Conservation (phyloP, 163 green algal genomes). For the Scenedesmus sp. region DNA sequence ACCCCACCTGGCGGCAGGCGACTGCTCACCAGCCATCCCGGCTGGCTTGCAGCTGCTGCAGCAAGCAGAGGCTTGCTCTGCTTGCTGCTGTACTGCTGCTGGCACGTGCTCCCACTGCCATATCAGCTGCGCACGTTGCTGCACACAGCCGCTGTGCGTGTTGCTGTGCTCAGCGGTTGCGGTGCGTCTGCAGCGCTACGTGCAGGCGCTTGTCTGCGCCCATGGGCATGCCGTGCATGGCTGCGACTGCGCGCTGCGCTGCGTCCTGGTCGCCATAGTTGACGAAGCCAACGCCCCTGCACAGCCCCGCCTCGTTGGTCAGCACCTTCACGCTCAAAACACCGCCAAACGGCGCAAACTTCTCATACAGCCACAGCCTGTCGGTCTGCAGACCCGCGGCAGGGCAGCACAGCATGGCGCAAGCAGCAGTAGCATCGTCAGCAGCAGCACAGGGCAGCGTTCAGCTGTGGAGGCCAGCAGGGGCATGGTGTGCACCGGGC, state of each 20-base stretch:
- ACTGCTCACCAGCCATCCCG: background rate
- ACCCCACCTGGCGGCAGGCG: background rate
- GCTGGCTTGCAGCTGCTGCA: background rate
- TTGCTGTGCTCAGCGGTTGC: background rate
- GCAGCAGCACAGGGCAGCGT: background rate
- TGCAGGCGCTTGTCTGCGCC: conserved; percentile 45
- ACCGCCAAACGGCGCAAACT: conserved; percentile 66
- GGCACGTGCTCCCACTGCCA: background rate
- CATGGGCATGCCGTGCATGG: conserved; percentile 56
- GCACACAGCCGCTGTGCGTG: background rate
- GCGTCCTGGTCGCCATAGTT: conserved; percentile 65
- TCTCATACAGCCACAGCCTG: conserved; percentile 73
- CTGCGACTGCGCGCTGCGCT: conserved; percentile 54
- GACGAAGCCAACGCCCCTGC: conserved; percentile 70
- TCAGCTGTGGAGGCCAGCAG: background rate
- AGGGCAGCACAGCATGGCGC: background rate
- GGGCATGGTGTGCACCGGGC: background rate
- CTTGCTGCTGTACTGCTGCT: background rate
- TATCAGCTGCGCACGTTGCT: background rate
- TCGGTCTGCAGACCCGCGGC: conserved; percentile 41
- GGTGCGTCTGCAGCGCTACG: conserved; percentile 55
- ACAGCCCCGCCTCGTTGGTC: conserved; percentile 42
- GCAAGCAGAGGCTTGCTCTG: too few relatives aligned
- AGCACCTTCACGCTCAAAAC: conserved; percentile 69
- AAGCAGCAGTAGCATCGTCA: background rate